phyloP scores from a whole-genome alignment of 163 green algal species.

The Scenedesmus sp. region DNA sequence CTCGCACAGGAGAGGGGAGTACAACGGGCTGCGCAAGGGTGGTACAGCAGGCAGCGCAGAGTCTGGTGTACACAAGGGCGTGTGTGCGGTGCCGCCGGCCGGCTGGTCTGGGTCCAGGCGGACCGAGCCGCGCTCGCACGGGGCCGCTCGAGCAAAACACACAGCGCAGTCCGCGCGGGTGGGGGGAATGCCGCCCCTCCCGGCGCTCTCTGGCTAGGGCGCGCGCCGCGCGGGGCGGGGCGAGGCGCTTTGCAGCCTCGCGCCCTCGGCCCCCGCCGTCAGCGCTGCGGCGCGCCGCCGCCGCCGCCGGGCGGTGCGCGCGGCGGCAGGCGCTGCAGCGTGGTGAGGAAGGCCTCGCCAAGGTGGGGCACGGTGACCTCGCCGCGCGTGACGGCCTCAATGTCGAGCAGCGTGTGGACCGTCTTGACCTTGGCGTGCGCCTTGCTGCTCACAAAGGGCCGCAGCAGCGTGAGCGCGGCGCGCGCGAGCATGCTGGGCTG shows the following conservation, averaged over 20 bases:
- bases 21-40: too few relatives aligned
- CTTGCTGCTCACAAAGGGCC: conserved; percentile 80
- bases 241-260: background rate
- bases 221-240: too few relatives aligned
- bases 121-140: too few relatives aligned
- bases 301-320: background rate
- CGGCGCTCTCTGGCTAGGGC: too few relatives aligned
- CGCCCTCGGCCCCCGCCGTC: background rate
- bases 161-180: too few relatives aligned
- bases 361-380: conserved; percentile 43
- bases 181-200: too few relatives aligned
- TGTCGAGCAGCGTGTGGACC: conserved; percentile 32
- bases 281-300: background rate
- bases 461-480: conserved; percentile 65
- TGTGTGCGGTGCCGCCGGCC: too few relatives aligned
- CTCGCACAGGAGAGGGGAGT: too few relatives aligned
- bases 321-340: conserved; percentile 15
- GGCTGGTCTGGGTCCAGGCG: too few relatives aligned
- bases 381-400: conserved; percentile 33
- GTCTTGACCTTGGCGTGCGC: conserved; percentile 75
- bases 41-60: too few relatives aligned
- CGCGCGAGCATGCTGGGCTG: conserved; percentile 59
- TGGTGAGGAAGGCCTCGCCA: conserved; percentile 32
- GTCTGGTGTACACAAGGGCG: too few relatives aligned
- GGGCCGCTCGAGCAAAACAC: too few relatives aligned